Evolutionary conservation across 305 asterid genomes (phyloP), one percentile per base, ranked within the genome.

Genomic region (Plantago lanceolata): DNA sequence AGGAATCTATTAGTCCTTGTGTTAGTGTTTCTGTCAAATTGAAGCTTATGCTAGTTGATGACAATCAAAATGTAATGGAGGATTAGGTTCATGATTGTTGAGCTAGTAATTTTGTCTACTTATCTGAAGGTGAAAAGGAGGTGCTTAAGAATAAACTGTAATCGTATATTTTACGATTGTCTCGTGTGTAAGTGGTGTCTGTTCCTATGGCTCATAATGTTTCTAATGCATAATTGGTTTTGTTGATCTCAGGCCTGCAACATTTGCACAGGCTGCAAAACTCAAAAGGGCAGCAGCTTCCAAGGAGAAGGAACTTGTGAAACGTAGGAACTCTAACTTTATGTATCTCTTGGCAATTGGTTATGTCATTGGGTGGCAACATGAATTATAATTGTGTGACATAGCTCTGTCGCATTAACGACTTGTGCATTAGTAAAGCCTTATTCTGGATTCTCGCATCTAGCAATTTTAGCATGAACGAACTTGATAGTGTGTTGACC

Each of bases 241-340:
- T 61, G 59, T 37, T 75, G 56, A 62, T 76, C 72, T 68, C 79
- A 93, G 99, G 85, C 99, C 99, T 76, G 85, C 97, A 26, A 93
- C 99, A 66, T 93, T 89, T 81, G 99, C 96, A 33, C 97, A 93
- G 82, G 95, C 99, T 76, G 94, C 97, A 52, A 93, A 90, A 65
- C 74, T 87, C 20, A 90, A 76, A 75, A 87, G 97, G 81, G 79
- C 67, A 78, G 95, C 92, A 19, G 86, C 94, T 47, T 79, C 96
- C 14, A 90, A 90, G 84, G 97, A 90, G 78, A 93, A 81, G 76
- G 99, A 93, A 73, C 95, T 93, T 45, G 78, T 89, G 47, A 90
- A 87, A 77, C 57, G 97, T 93, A 83, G 52, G 84, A 48, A 29
- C 52, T 66, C 8, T n/a, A n/a, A n/a, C n/a, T n/a, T n/a, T 55